phyloP scores from a whole-genome alignment of 163 green algal species.

The Trebouxia gelatinosa region DNA sequence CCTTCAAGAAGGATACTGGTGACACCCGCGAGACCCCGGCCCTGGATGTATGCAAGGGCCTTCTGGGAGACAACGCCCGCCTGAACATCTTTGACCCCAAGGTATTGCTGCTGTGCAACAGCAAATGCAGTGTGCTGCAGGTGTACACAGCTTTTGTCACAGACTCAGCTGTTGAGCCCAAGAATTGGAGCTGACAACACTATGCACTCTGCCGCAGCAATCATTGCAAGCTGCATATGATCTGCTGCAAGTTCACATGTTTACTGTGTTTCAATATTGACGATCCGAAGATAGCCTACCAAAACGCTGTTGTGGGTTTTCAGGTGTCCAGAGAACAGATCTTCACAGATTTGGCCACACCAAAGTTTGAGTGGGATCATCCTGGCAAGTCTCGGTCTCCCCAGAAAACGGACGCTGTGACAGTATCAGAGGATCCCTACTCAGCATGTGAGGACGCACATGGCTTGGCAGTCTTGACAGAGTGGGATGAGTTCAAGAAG shows the following conservation, averaged over 20 bases:
- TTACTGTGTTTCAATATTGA: no score
- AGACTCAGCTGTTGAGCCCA: no score
- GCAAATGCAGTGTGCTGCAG: neutral
- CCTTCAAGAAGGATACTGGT: slow-evolving; percentile 88
- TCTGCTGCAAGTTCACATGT: neutral
- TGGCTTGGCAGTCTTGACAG: slow-evolving; percentile 91
- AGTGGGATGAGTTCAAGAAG: slow-evolving; percentile 99
- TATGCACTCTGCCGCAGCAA: no score
- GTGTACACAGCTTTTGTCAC: neutral
- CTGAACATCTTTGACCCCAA: slow-evolving; percentile 91
- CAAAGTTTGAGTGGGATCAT: slow-evolving; percentile 96
- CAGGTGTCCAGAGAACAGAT: slow-evolving; percentile 78
- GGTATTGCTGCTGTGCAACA: slow-evolving; percentile 39
- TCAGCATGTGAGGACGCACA: slow-evolving; percentile 80
- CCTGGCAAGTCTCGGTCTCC: slow-evolving; percentile 41
- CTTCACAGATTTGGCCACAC: slow-evolving; percentile 77
- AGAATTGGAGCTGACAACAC: no score
- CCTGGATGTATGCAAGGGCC: slow-evolving; percentile 95
- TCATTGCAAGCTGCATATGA: neutral
- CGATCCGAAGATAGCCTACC: no score
- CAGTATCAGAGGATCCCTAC: slow-evolving; percentile 58
- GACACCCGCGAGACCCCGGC: slow-evolving; percentile 98
- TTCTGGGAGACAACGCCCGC: slow-evolving; percentile 76
- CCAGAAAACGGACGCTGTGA: slow-evolving; percentile 22
- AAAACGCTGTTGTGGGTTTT: no score